phyloP scores from a whole-genome alignment of 2,329 filamentous ascomycete genomes.

The Diaporthe citriasiana region DNA sequence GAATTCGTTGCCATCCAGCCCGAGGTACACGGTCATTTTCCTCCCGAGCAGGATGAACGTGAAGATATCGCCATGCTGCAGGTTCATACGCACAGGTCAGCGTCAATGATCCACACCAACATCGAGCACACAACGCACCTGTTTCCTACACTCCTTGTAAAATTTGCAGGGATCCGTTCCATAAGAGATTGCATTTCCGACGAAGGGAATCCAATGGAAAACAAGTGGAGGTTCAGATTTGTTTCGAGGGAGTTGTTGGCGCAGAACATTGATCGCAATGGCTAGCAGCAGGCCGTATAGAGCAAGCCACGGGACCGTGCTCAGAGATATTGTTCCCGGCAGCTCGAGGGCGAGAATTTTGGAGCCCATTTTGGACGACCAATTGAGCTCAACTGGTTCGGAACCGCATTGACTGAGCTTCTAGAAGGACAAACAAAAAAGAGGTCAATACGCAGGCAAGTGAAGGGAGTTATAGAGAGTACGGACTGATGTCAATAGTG shows the following conservation, averaged over 20 bases:
- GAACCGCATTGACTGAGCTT: not conserved
- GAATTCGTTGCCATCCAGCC: constrained; percentile 88
- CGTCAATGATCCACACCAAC: too few relatives aligned
- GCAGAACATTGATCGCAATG: constrained; percentile 21
- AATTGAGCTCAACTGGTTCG: not conserved
- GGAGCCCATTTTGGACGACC: constrained; percentile 12
- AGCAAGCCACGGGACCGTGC: constrained; percentile 2
- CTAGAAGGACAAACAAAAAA: not conserved
- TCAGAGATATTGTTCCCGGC: not conserved
- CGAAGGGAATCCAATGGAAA: constrained; percentile 23
- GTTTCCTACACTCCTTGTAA: constrained; percentile 10
- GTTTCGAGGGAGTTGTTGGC: constrained; percentile 20
- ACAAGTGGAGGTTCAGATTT: constrained; percentile 23
- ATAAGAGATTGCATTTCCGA: constrained; percentile 15
- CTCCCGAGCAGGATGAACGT: constrained; percentile 90
- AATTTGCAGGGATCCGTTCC: constrained; percentile 21
- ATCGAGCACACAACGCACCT: not conserved
- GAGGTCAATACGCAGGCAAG: not conserved
- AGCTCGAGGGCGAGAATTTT: constrained; percentile 4
- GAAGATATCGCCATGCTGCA: constrained; percentile 87
- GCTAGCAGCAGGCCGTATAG: constrained; percentile 4
- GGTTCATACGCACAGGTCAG: not conserved
- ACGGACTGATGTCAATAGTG: not conserved
- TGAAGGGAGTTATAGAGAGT: constrained; percentile 13
- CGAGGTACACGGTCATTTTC: constrained; percentile 89